Evolutionary conservation across 2,329 filamentous ascomycete genomes (phyloP), one percentile per base, ranked within the genome.

Genomic region (Ascochyta viciae-villosae): DNA sequence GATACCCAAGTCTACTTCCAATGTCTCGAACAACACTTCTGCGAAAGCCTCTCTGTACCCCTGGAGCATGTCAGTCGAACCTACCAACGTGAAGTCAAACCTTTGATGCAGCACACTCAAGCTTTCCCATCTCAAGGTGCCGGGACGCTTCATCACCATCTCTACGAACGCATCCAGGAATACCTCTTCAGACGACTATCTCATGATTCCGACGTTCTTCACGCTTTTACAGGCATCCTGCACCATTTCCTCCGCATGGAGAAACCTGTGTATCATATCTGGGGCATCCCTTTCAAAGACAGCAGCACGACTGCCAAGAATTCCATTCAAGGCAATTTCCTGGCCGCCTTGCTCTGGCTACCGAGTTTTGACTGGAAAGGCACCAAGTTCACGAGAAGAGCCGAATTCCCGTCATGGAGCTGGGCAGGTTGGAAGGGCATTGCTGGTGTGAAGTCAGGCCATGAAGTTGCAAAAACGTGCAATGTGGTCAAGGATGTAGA

Each of bases 1-100:
- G 60, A 72, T 7, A 65, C 63, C 0, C 57, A 65, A 10, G 61
- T 74, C 1, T 74, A 70, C 50, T 75, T 73, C 35, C 70, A 74
- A 42, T 75, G 74, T 19, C 29, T 52, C 23, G 39, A 45, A 23
- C 38, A 44, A 19, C 23, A 39, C 7, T 50, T 38, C 26, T 51
- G 40, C 33, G 48, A 51, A 38, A 47, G 12, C 9, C 13, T 47
- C 8, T 12, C 22, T 7, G 27, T 27, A 6, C 39, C 38, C 12
- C 16, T 37, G 9, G 23, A 29, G 15, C 6, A 22, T 13, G 12
- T 35, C 19, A 37, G 47, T 31, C 10, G 39, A 26, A 37, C 22
- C 6, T 37, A 42, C 31, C 39, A 35, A 50, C 23, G 22, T 5
- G 39, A 37, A 37, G 31, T 24, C 15, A 26, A 35, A n/a, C 13